phyloP scores from a whole-genome alignment of 768 basidiomycete genomes.

The Rhodotorula paludigena region DNA sequence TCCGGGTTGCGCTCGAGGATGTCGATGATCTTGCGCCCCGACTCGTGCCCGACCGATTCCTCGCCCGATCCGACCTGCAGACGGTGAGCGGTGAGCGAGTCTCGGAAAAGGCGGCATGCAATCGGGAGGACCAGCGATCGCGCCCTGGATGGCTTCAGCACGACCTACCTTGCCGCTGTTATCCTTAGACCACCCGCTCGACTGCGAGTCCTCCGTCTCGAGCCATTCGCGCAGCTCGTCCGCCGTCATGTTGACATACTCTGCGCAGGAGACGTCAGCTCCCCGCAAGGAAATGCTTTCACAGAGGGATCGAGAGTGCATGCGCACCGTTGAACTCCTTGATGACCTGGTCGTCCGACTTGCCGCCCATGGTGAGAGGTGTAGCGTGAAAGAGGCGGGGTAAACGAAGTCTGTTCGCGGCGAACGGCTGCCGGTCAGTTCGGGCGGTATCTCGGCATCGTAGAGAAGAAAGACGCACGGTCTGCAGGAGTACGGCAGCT shows the following conservation, averaged over 20 bases:
- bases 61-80: constrained; percentile 29
- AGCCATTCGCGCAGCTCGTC: constrained; percentile 49
- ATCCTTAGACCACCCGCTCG: constrained; percentile 45
- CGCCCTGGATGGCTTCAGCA: no score
- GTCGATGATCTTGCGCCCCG: constrained; percentile 47
- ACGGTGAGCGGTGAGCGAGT: no score
- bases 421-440: neutral
- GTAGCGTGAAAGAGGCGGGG: neutral
- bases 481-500: no score
- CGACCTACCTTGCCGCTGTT: constrained; percentile 44
- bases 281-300: neutral
- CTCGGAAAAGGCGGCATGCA: no score
- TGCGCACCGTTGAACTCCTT: constrained; percentile 45
- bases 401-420: neutral
- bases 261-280: constrained; percentile 25
- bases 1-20: constrained; percentile 49
- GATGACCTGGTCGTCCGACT: constrained; percentile 47
- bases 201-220: constrained; percentile 44
- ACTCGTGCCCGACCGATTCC: constrained; percentile 35
- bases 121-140: no score
- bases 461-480: no score
- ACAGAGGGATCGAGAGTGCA: neutral
- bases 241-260: constrained; percentile 50
- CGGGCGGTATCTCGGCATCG: no score
- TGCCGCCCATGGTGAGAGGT: constrained; percentile 42